These are phyloP conservation scores for Taphrina wiesneri DNA, from an alignment of 1,139 yeast genomes.

Conservation along the genomic window DNA sequence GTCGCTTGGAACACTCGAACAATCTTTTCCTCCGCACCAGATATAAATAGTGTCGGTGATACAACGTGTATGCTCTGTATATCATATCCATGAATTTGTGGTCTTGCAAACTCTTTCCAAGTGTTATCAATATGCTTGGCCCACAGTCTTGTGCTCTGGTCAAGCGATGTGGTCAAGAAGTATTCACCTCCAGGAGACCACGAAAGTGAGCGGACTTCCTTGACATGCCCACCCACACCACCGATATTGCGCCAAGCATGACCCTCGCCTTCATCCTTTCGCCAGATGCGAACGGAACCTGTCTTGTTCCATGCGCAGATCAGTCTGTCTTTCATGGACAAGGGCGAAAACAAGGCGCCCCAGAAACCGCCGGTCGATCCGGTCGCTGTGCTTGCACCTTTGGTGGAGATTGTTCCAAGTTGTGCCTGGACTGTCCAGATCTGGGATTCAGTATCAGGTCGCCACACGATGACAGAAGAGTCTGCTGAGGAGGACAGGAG, in stretches of 20 bases:
- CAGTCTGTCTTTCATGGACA: conserved; percentile 77
- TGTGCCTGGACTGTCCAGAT: conserved; percentile 83
- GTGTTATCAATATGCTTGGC: conserved; percentile 51
- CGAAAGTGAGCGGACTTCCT: conserved; percentile 71
- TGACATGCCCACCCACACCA: conserved; percentile 76
- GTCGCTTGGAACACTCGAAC: conserved; percentile 89
- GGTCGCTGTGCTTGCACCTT: conserved; percentile 97
- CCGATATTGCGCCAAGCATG: conserved; percentile 56
- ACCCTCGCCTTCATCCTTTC: conserved; percentile 45
- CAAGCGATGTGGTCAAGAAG: conserved; percentile 68
- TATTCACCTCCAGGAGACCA: conserved; percentile 74
- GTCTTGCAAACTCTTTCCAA: conserved; percentile 94
- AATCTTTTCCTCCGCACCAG: conserved; percentile 96
- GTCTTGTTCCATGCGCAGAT: conserved; percentile 90
- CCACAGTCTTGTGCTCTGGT: conserved; percentile 86
- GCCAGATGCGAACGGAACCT: conserved; percentile 40
- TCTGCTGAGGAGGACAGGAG: conserved; percentile 89
- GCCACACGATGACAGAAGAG: conserved; percentile 94
- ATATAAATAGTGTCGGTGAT: conserved; percentile 65
- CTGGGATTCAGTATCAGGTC: conserved; percentile 81
- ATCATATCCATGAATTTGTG: conserved; percentile 97
- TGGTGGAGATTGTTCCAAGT: conserved; percentile 87
- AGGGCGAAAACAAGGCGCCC: conserved; percentile 73
- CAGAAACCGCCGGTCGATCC: conserved; percentile 98
- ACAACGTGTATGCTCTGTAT: conserved; percentile 80